Evolutionary conservation across 2,329 filamentous ascomycete genomes (phyloP), one percentile per base, ranked within the genome.

Genomic region (Leptographium radiaticola): DNA sequence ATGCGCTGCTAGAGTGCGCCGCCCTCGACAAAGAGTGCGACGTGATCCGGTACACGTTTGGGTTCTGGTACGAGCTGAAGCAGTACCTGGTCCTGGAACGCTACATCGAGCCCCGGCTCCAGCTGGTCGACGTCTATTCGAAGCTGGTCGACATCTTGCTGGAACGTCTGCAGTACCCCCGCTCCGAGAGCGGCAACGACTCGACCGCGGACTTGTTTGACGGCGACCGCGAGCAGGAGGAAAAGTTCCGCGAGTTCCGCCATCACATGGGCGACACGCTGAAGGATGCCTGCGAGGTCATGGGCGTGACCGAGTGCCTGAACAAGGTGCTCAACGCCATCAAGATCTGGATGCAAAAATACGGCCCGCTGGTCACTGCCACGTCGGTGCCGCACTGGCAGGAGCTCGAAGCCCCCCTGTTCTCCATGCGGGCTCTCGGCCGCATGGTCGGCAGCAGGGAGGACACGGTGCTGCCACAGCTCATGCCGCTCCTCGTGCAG

Each of bases 41-140:
- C 60, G 89, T 90, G 6, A 89, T 98, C 58, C 87, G 89, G 53
- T 83, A 93, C 63, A 98, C 94, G 0, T 98, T 98, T 70, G 83
- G 82, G 60, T 97, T 98, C 71, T 98, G 93, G 93, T 97, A 94
- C 66, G 93, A 98, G 65, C 77, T 98, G 48, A 98, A 98, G 74
- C 89, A 96, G 67, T 96, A 95, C 66, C 76, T 98, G 49, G 89
- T 90, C 2, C 70, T 98, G 52, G 91, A 97, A 39, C 85, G 85
- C 60, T 98, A 96, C 66, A 86, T 87, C 51, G 79, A 89, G 62
- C 86, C 90, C 43, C 82, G 90, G 51, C 68, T 89, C 58, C 77
- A 86, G 62, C 80, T 89, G 53, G 75, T 87, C 39, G 87, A 94
- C 60, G 73, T 96, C 48, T 98, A 89, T 68, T 87, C 89, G 2